A percentile compares a stretch with the other conserved stretches of the same genome.
These are phyloP conservation scores for Hygrophorus russula DNA, from an alignment of 768 basidiomycete species.

Conservation along the genomic window DNA sequence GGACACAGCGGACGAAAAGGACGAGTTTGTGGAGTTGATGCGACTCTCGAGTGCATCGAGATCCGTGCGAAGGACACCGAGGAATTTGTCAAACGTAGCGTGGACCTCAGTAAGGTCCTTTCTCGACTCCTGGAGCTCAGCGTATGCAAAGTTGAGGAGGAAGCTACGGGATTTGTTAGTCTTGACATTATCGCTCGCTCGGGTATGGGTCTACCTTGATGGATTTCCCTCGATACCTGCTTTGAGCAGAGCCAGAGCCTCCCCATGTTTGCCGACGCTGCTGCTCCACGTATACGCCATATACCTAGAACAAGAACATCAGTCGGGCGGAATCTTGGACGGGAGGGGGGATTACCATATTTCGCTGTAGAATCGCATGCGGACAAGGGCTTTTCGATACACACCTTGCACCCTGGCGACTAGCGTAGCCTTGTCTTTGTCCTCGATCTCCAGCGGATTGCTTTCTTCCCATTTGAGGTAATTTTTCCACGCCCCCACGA, in stretches of 20 bases:
- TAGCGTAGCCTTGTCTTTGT: constrained; percentile 59
- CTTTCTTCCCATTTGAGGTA: constrained; percentile 94
- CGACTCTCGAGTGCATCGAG: constrained; percentile 50
- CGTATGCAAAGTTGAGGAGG: constrained; percentile 82
- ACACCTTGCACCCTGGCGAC: constrained; percentile 67
- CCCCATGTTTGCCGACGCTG: constrained; percentile 65
- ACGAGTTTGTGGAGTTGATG: constrained; percentile 24
- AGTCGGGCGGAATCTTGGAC: neutral
- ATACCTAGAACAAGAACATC: constrained; percentile 47
- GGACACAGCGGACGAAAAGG: constrained; percentile 8
- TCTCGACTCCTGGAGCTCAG: constrained; percentile 56
- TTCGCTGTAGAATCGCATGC: constrained; percentile 92
- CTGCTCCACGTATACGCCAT: constrained; percentile 84
- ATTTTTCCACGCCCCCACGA: constrained; percentile 80
- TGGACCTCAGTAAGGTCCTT: constrained; percentile 59
- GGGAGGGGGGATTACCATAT: constrained; percentile 54
- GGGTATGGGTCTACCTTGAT: constrained; percentile 37
- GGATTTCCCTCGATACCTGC: constrained; percentile 85
- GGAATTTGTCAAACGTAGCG: constrained; percentile 58
- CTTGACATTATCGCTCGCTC: neutral
- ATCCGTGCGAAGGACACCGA: constrained; percentile 49
- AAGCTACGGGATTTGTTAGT: constrained; percentile 38
- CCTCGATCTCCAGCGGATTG: constrained; percentile 89
- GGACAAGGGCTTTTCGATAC: constrained; percentile 80
- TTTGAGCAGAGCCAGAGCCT: constrained; percentile 70